Evolutionary conservation across 441 rosid species (phyloP).

Genomic region (Gossypium lobatum): DNA sequence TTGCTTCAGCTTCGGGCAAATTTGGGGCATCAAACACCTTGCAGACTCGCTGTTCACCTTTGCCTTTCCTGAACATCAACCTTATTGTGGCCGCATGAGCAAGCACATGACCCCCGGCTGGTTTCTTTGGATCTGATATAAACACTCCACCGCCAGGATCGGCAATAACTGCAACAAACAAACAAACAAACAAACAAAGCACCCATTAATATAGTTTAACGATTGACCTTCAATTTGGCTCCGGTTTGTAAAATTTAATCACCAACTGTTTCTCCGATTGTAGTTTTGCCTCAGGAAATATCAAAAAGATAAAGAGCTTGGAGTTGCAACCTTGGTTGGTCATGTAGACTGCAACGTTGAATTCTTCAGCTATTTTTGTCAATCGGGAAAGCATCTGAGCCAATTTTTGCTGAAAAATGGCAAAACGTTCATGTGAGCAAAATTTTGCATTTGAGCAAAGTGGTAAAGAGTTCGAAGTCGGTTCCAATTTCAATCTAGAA

Average conservation of each 20-base stretch:
- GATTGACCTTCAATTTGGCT: background rate
- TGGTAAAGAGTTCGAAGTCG: too few relatives aligned
- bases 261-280: background rate
- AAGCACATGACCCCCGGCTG: slow-evolving; percentile 92
- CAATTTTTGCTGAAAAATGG: slow-evolving; percentile 72
- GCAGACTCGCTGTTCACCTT: slow-evolving; percentile 89
- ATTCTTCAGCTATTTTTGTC: slow-evolving; percentile 87
- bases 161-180: slow-evolving; percentile 64
- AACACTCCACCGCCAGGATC: slow-evolving; percentile 93
- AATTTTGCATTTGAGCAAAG: background rate
- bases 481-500: too few relatives aligned
- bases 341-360: slow-evolving; percentile 86
- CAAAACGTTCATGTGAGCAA: background rate
- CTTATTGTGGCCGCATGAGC: slow-evolving; percentile 91
- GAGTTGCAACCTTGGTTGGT: slow-evolving; percentile 66
- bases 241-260: background rate
- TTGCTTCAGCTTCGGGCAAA: slow-evolving; percentile 90
- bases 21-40: slow-evolving; percentile 92
- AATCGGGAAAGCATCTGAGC: slow-evolving; percentile 88
- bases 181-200: slow-evolving; percentile 33
- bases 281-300: background rate
- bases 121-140: slow-evolving; percentile 91
- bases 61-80: slow-evolving; percentile 85
- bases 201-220: slow-evolving; percentile 25
- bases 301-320: background rate